Evolutionary conservation across 2,329 filamentous ascomycete species (phyloP), one percentile per base, ranked within the genome.

Genomic region (Colletotrichum karsti): DNA sequence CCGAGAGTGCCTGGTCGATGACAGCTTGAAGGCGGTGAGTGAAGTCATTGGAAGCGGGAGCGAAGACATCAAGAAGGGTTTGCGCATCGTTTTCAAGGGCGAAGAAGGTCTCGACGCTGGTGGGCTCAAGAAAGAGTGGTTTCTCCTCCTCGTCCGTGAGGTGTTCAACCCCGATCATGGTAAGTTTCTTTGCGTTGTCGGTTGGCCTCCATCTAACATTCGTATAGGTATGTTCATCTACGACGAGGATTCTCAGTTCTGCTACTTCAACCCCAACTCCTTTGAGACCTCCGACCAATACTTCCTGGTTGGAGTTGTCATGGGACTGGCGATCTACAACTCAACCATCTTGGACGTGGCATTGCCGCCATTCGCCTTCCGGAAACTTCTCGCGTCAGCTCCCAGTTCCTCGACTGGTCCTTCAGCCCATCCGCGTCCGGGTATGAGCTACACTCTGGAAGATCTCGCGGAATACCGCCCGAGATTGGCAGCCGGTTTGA

Each of bases 21-120:
- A 97, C 77, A 97, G 94, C 72, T 84, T 98, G 28, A 92, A 91
- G 69, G 88, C 91, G 35, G 94, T 98, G 30, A 94, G 94, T 74
- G 92, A 95, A 79, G 92, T 94, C 24, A 91, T 97, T 59, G 93
- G 94, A 13, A 90, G 91, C 60, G 90, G 92, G 12, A 88, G 91
- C 59, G 93, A 95, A 73, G 94, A 97, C 70, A 91, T 97, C 77
- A 97, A 97, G 78, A 98, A 97, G 77, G 93, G 92, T 0, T 82
- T 98, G 28, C 90, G 92, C 18, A 96, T 98, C 67, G 90, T 92
- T 67, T 98, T 98, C 73, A 85, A 88, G 33, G 94, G 93, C 33
- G 95, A 98, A 80, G 95, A 98, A 79, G 95, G 95, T 5, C 90
- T 97, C 56, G 95, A 98, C 81, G 94, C 92, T 5, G 95, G 95